phyloP scores from a whole-genome alignment of 2,329 filamentous ascomycete species.

The Pestalotiopsis sp. region DNA sequence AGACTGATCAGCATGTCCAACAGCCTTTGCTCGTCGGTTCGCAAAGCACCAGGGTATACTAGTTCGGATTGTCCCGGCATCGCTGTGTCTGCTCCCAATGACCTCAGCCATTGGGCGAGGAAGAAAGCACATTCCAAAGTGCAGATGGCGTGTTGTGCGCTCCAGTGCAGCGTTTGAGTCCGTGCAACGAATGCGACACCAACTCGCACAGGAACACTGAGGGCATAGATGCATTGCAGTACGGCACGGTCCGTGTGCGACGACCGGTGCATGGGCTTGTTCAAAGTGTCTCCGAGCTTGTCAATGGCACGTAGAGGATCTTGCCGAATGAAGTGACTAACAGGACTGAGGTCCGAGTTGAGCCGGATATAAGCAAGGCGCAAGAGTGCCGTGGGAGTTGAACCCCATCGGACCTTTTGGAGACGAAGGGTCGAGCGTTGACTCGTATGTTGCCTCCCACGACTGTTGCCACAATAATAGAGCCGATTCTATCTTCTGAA shows the following conservation, averaged over 20 bases:
- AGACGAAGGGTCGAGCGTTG: constrained; percentile 54
- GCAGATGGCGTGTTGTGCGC: constrained; percentile 56
- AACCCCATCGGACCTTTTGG: constrained; percentile 55
- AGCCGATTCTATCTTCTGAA: constrained; percentile 45
- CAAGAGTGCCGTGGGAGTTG: constrained; percentile 37
- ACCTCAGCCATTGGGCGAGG: constrained; percentile 43
- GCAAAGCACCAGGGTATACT: constrained; percentile 15
- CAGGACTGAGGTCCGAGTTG: constrained; percentile 44
- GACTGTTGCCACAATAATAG: constrained; percentile 52
- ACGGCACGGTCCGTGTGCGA: constrained; percentile 50
- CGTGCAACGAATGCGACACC: constrained; percentile 55
- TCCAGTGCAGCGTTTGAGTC: constrained; percentile 57
- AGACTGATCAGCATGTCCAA: constrained; percentile 23
- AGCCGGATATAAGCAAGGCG: constrained; percentile 23
- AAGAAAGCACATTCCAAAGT: constrained; percentile 54
- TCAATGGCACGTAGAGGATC: neutral
- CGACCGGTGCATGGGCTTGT: constrained; percentile 38
- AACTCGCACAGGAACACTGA: constrained; percentile 55
- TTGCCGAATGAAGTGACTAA: constrained; percentile 40
- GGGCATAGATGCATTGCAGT: constrained; percentile 54
- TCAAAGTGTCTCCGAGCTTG: constrained; percentile 36
- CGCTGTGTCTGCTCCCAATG: constrained; percentile 1
- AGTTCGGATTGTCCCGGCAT: constrained; percentile 6
- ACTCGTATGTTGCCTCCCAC: constrained; percentile 55
- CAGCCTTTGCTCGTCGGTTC: constrained; percentile 23